Evolutionary conservation across 179 eudicot species (phyloP), one percentile per base, ranked within the genome.

Genomic region (Gypsophila paniculata): DNA sequence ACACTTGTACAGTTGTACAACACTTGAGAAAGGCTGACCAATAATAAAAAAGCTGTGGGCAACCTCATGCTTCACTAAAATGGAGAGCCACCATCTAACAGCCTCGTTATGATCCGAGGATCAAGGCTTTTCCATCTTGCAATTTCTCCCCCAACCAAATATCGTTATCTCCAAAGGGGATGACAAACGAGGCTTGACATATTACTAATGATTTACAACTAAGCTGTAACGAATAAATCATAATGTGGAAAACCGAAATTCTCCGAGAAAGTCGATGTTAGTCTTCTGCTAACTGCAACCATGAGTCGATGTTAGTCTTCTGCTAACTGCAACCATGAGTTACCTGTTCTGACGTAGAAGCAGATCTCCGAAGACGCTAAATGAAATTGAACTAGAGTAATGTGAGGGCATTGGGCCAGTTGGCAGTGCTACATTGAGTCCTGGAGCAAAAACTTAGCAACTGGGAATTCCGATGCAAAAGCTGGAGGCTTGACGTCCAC

Each of bases 391-490:
- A 42, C 55, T 60, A 70, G 36, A 64, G 29, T 44, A 57, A 74
- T 6, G 67, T 23, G 48, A 38, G 59, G 58, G 46, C 10, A 18
- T 29, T 44, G 23, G 14, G 38, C n/a, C n/a, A 26, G 14, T n/a
- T 46, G 9, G 48, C 57, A 26, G 49, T 61, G 77, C 77, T 80
- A 79, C 63, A 81, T 79, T 34, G 73, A 18, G 72, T 64, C 72
- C 69, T 86, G 84, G 71, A 89, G 61, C 75, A 91, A 72, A 68
- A 88, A 86, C 78, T 84, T 84, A 17, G 88, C 96, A 54, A 89
- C 92, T 63, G 96, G 85, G 74, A 81, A 77, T 61, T 86, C 86
- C 21, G 88, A 81, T 72, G 92, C 71, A 76, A 82, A 77, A 53
- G 81, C 54, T 17, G 97, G 96, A 23, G 86, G 83, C 62, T 88